Conservation (phyloP, 2,329 filamentous ascomycete genomes). For the Diaporthe vexans region DNA sequence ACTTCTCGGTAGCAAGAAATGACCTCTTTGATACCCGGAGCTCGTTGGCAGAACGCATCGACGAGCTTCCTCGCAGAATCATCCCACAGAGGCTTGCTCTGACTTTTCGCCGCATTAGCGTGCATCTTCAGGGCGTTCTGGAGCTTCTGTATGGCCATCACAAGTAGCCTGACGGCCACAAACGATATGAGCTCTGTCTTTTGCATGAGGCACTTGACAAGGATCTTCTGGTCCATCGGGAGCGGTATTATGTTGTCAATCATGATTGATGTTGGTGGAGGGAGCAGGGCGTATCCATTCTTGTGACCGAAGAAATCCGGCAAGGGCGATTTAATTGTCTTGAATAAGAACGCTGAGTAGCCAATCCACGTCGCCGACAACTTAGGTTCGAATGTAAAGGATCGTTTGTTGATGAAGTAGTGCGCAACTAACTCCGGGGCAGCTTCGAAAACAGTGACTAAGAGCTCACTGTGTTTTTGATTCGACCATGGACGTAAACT, state of each 20-base stretch:
- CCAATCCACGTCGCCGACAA: constrained; percentile 95
- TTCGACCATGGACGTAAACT: constrained; percentile 87
- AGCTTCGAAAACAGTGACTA: constrained; percentile 82
- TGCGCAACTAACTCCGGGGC: constrained; percentile 90
- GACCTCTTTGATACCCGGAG: constrained; percentile 86
- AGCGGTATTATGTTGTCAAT: constrained; percentile 90
- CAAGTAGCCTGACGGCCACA: constrained; percentile 85
- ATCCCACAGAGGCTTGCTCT: constrained; percentile 70
- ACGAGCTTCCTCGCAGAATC: constrained; percentile 77
- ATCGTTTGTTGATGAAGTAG: constrained; percentile 85
- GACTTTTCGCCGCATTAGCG: constrained; percentile 56
- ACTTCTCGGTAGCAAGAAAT: constrained; percentile 81
- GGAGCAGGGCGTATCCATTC: constrained; percentile 72
- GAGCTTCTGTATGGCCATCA: constrained; percentile 85
- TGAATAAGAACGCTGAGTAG: constrained; percentile 90
- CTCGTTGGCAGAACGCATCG: constrained; percentile 82
- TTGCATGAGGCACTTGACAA: constrained; percentile 83
- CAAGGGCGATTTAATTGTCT: constrained; percentile 80
- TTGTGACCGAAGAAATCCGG: constrained; percentile 79
- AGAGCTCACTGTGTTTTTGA: constrained; percentile 83
- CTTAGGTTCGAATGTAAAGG: constrained; percentile 91
- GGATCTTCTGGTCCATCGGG: constrained; percentile 83
- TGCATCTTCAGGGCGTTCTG: constrained; percentile 74
- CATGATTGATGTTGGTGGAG: constrained; percentile 83
- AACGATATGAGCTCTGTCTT: constrained; percentile 85